Conservation (phyloP, 2,329 filamentous ascomycete genomes). For the Fusarium sp. region DNA sequence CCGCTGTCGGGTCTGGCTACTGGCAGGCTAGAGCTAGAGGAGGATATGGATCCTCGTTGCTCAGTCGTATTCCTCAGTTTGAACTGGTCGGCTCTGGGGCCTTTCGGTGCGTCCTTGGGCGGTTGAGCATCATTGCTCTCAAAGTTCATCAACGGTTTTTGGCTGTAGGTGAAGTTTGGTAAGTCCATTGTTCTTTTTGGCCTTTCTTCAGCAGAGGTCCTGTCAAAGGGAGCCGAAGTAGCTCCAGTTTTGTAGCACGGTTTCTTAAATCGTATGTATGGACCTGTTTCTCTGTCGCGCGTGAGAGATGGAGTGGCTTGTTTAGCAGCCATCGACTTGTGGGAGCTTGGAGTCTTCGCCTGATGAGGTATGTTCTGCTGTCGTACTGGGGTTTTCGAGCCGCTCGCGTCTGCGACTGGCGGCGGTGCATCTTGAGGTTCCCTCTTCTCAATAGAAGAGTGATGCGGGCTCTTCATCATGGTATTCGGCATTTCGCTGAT, state of each 20-base stretch:
- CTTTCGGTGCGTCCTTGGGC: not conserved
- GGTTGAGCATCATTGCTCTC: not conserved
- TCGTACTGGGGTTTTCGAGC: not conserved
- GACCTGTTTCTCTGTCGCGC: not conserved
- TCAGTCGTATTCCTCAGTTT: not conserved
- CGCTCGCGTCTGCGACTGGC: too few species aligned
- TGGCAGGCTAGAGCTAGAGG: not conserved
- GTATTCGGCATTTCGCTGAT: not conserved
- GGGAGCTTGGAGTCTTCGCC: not conserved
- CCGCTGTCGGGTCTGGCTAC: not conserved
- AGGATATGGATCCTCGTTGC: not conserved
- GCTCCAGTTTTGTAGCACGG: not conserved
- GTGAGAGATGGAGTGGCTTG: not conserved
- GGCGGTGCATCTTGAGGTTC: not conserved
- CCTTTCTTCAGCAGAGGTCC: not conserved
- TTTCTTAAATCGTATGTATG: not conserved
- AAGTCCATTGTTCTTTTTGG: not conserved
- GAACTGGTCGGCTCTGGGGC: not conserved
- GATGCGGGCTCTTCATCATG: not conserved
- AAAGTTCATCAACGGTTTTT: not conserved
- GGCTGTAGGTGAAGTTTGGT: not conserved
- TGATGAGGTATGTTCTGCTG: not conserved
- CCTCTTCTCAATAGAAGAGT: not conserved
- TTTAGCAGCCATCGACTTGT: not conserved
- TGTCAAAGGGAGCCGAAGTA: not conserved